Base-by-base conservation (phyloP, 83 land plant species). In the Larix sibirica region DNA sequence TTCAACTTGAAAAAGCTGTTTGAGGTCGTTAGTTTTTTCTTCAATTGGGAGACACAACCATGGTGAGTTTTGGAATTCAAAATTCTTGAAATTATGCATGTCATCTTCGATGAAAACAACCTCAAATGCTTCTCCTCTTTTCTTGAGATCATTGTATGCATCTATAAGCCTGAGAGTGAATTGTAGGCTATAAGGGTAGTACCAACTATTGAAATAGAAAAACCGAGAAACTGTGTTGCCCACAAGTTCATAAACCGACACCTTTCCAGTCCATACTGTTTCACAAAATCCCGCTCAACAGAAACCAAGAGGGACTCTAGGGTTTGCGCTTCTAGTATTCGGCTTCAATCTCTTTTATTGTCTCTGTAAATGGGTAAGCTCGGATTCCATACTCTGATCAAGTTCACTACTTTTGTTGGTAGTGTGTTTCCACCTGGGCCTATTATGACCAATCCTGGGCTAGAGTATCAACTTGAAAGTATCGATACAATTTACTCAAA, bases 221-320 rank as follows among this genome's bases (percentile, higher is more conserved):
- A 2, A 33, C 2, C 36, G 3, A 33, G 36, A 1, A 33, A 33
- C 36, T 1, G 36, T 33, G 2, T 33, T 33, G 2, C 36, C 36
- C 2, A 2, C 36, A 33, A 33, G 36, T 2, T 33, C 36, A 33
- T 1, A 33, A 33, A 33, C 3, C 3, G 36, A 33, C 36, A 33
- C 36, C 36, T 33, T 28, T 28, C 28, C 62, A 67, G 91, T 80
- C 77, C 81, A 36, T 84, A 81, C 4, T 80, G 79, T 24, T 84
- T 77, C 42, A 91, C 89, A 81, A 68, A 89, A 62, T 91, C 85
- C 13, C 76, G 60, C 6, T 84, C 83, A 1, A 28, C 81, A 6
- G 88, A 82, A 28, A 94, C 90, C 80, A 94, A 83, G 31, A 94
- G 65, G n/a, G 95, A 92, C 44, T 92, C 96, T 76, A 94, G 79